These are phyloP conservation scores for Pyricularia grisea DNA, from an alignment of 2,329 filamentous ascomycete species.

Conservation along the genomic window DNA sequence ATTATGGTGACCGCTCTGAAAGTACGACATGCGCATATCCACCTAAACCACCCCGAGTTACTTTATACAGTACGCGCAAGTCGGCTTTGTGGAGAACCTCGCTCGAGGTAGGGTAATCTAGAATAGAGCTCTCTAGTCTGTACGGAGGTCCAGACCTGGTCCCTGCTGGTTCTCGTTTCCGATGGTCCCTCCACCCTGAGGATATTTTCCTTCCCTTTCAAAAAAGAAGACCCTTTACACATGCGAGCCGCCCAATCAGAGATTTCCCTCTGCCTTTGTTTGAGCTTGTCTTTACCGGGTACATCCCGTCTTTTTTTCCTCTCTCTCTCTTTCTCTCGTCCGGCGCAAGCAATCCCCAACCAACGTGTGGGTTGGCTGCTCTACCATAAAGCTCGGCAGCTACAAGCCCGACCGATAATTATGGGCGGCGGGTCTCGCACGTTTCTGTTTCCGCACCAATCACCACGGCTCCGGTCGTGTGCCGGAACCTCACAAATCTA, in stretches of 20 bases:
- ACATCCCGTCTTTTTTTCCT: not conserved
- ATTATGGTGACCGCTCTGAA: not conserved
- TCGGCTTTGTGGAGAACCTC: not conserved
- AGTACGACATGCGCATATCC: not conserved
- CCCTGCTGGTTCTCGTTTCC: not conserved
- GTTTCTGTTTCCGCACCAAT: constrained; percentile 3
- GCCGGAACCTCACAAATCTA: not conserved
- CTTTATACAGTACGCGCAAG: not conserved
- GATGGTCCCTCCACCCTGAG: not conserved
- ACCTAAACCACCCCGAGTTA: not conserved
- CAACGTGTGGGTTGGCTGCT: not conserved
- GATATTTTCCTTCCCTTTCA: no score
- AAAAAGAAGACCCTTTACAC: not conserved
- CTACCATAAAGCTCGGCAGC: constrained; percentile 1
- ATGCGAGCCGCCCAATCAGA: no score
- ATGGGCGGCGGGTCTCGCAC: not conserved
- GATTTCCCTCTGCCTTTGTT: no score
- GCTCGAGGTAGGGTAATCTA: not conserved
- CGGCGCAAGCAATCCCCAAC: not conserved
- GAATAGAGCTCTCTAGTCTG: not conserved
- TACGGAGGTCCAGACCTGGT: not conserved
- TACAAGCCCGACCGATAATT: constrained; percentile 2
- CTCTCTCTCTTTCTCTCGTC: not conserved
- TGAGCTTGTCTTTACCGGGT: not conserved
- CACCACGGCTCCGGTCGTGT: not conserved